These are phyloP conservation scores for Penicillium waksmanii DNA, from an alignment of 495 filamentous ascomycete genomes.

Conservation along the genomic window DNA sequence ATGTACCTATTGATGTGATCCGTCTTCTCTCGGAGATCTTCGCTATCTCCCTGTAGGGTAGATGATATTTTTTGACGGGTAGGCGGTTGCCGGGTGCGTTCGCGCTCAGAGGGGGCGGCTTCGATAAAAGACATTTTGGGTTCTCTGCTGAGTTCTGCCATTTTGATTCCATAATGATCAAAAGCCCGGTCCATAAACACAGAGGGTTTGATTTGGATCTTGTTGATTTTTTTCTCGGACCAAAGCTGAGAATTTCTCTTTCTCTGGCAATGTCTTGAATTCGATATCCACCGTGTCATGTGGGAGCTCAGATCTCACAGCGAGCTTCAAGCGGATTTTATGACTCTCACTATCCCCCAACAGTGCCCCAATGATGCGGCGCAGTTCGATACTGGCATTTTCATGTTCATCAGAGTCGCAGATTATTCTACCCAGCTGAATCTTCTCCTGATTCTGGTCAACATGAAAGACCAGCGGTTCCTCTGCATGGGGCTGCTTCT, in stretches of 20 bases:
- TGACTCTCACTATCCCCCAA: conserved; percentile 30
- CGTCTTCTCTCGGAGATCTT: neutral
- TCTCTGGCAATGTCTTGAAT: conserved; percentile 26
- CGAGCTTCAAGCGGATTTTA: conserved; percentile 41
- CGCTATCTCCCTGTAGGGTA: conserved; percentile 27
- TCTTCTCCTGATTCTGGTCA: conserved; percentile 5
- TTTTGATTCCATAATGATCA: conserved; percentile 19
- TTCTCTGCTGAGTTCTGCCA: conserved; percentile 10
- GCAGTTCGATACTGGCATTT: conserved; percentile 19
- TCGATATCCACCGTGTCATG: conserved; percentile 43
- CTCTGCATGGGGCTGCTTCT: conserved; percentile 4
- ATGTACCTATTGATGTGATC: neutral
- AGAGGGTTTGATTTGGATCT: conserved; percentile 29
- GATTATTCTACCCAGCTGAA: conserved; percentile 16
- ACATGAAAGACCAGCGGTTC: conserved; percentile 19
- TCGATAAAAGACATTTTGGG: conserved; percentile 17
- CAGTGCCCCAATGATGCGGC: conserved; percentile 23
- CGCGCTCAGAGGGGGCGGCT: neutral
- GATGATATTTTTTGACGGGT: conserved; percentile 38
- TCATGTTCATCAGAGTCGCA: neutral
- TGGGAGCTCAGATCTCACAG: conserved; percentile 20
- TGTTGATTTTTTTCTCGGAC: conserved; percentile 17
- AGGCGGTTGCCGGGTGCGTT: neutral
- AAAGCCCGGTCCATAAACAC: conserved; percentile 45
- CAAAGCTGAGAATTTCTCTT: conserved; percentile 23